Evolutionary conservation across 805 yeast species (phyloP).

Genomic region (Osmozyma mogii): DNA sequence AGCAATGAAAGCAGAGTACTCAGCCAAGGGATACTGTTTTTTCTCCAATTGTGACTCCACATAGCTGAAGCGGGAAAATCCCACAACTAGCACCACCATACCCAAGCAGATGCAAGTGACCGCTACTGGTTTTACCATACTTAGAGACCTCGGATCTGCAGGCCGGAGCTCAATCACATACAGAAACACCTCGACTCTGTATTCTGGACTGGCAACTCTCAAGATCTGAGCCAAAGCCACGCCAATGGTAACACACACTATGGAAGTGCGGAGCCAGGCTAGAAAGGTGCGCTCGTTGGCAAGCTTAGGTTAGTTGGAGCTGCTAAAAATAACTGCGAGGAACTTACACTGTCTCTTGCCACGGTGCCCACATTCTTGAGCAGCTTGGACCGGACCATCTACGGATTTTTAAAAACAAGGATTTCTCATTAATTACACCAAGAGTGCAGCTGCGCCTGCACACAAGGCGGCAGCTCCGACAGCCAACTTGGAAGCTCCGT

Average conservation of each 20-base stretch:
- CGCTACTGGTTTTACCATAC: slow-evolving; percentile 5
- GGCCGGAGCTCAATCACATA: slow-evolving; percentile 1
- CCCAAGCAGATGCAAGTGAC: slow-evolving; percentile 7
- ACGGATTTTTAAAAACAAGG: too few relatives aligned
- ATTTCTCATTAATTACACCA: too few relatives aligned
- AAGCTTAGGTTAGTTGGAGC: too few relatives aligned
- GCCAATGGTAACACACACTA: background rate
- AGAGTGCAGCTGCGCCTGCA: too few relatives aligned
- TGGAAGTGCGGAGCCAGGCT: slow-evolving; percentile 1
- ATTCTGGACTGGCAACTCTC: slow-evolving; percentile 4
- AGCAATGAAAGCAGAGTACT: slow-evolving; percentile 1
- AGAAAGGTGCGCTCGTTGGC: slow-evolving; percentile 1
- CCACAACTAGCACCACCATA: slow-evolving; percentile 5
- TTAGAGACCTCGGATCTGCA: slow-evolving; percentile 1
- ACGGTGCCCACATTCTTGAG: too few relatives aligned
- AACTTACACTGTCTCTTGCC: too few relatives aligned
- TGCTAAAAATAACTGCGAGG: too few relatives aligned
- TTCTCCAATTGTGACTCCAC: slow-evolving; percentile 6
- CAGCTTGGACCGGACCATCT: too few relatives aligned
- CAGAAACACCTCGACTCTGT: background rate
- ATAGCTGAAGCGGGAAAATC: slow-evolving; percentile 7
- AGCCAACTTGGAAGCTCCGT: too few relatives aligned
- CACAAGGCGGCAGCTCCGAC: too few relatives aligned
- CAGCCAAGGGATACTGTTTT: slow-evolving; percentile 7
- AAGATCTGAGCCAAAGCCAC: slow-evolving; percentile 2